Evolutionary conservation across 768 basidiomycete genomes (phyloP).

Genomic region (Boletus rex-veris): DNA sequence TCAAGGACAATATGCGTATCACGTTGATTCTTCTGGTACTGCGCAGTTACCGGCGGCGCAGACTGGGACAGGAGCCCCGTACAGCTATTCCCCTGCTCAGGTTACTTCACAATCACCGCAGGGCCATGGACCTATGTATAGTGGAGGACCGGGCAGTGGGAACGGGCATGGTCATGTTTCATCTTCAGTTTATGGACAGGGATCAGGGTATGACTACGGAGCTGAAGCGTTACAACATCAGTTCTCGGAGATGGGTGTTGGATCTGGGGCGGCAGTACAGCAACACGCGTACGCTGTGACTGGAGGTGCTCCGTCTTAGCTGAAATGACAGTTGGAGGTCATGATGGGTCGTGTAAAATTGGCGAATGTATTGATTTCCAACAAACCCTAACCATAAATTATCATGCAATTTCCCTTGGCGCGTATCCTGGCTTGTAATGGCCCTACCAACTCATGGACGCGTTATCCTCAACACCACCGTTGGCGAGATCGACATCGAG

Average conservation of each 20-base stretch:
- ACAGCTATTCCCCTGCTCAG: conserved; percentile 17
- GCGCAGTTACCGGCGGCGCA: conserved; percentile 4
- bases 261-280: conserved; percentile 18
- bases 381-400: conserved; percentile 23
- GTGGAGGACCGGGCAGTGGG: conserved; percentile 21
- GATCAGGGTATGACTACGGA: conserved; percentile 21
- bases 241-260: conserved; percentile 31
- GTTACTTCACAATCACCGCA: conserved; percentile 17
- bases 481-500: conserved; percentile 85
- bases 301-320: conserved; percentile 17
- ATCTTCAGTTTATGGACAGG: conserved; percentile 18
- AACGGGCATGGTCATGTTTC: conserved; percentile 22
- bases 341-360: not conserved
- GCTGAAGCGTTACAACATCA: conserved; percentile 27
- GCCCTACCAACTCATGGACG: conserved; percentile 83
- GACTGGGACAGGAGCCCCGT: conserved; percentile 5
- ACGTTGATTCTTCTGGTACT: conserved; percentile 6
- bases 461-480: conserved; percentile 85
- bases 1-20: conserved; percentile 15
- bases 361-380: not conserved
- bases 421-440: conserved; percentile 40
- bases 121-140: conserved; percentile 9
- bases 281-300: conserved; percentile 22
- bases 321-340: not conserved
- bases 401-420: not conserved